phyloP scores from a whole-genome alignment of 2,329 filamentous ascomycete species.

The Cytospora chrysosperma region DNA sequence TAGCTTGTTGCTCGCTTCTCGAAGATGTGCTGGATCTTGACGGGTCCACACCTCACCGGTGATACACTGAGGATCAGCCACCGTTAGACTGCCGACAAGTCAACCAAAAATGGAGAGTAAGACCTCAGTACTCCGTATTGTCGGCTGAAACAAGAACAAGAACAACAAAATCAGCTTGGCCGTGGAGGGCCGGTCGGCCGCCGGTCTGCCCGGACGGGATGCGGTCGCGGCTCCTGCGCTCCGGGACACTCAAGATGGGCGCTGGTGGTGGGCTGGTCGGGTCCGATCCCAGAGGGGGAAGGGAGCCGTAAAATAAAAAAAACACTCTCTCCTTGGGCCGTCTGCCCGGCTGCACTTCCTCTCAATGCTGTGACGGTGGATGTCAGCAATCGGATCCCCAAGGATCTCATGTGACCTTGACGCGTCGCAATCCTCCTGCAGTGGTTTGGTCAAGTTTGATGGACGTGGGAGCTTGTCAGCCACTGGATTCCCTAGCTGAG shows the following conservation, averaged over 20 bases:
- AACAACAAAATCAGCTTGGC: conserved; percentile 5
- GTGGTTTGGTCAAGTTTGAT: neutral
- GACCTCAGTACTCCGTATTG: neutral
- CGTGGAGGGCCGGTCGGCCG: conserved; percentile 14
- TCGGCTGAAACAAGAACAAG: neutral
- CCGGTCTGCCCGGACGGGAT: conserved; percentile 14
- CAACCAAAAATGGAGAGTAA: neutral
- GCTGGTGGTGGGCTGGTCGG: no score
- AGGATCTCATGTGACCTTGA: neutral
- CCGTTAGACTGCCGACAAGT: neutral
- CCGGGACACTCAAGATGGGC: neutral
- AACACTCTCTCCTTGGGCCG: neutral
- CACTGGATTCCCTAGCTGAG: neutral
- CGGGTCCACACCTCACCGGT: neutral
- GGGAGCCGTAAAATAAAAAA: neutral
- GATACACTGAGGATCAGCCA: neutral
- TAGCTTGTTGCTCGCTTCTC: no score
- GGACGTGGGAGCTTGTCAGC: neutral
- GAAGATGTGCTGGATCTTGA: neutral
- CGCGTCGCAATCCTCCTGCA: neutral
- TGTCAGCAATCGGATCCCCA: neutral
- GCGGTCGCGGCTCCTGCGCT: neutral
- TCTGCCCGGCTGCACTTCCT: neutral
- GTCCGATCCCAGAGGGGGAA: neutral
- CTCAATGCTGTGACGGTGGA: neutral